Percentiles rank a stretch among this genome's conserved stretches.
These are phyloP conservation scores for Hibiscus trionum DNA, from an alignment of 345 rosid genomes.

Conservation along the genomic window DNA sequence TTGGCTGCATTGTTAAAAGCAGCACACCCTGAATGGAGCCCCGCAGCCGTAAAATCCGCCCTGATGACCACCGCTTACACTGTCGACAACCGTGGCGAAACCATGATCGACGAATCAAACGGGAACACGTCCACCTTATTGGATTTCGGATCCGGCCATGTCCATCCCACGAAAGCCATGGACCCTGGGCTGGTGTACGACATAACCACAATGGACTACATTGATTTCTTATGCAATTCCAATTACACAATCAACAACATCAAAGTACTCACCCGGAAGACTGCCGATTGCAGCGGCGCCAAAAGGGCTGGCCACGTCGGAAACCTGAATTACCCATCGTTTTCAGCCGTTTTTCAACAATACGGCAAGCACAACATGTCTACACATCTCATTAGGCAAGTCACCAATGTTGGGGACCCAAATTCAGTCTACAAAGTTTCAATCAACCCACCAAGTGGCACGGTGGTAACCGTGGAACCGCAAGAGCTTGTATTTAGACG, in stretches of 20 bases:
- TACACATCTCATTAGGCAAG: slow-evolving; percentile 66
- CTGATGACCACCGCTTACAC: slow-evolving; percentile 84
- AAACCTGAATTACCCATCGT: slow-evolving; percentile 75
- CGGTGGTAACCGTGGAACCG: slow-evolving; percentile 50
- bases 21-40: slow-evolving; percentile 88
- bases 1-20: slow-evolving; percentile 83
- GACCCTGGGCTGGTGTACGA: slow-evolving; percentile 50
- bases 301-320: slow-evolving; percentile 63
- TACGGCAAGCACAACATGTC: slow-evolving; percentile 53
- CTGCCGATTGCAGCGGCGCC: slow-evolving; percentile 56
- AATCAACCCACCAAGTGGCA: slow-evolving; percentile 53
- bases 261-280: slow-evolving; percentile 51
- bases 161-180: slow-evolving; percentile 79
- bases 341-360: slow-evolving; percentile 59
- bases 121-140: slow-evolving; percentile 61
- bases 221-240: slow-evolving; percentile 22
- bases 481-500: slow-evolving; percentile 50
- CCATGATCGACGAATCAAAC: slow-evolving; percentile 70
- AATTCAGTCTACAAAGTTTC: slow-evolving; percentile 40
- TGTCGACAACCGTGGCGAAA: slow-evolving; percentile 47
- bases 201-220: neutral
- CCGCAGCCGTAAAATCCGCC: slow-evolving; percentile 75
- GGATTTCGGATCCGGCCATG: slow-evolving; percentile 81
- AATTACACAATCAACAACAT: slow-evolving; percentile 61
- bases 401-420: slow-evolving; percentile 71